Base-by-base conservation (phyloP, 306 rosid species). In the Malus sieversii region DNA sequence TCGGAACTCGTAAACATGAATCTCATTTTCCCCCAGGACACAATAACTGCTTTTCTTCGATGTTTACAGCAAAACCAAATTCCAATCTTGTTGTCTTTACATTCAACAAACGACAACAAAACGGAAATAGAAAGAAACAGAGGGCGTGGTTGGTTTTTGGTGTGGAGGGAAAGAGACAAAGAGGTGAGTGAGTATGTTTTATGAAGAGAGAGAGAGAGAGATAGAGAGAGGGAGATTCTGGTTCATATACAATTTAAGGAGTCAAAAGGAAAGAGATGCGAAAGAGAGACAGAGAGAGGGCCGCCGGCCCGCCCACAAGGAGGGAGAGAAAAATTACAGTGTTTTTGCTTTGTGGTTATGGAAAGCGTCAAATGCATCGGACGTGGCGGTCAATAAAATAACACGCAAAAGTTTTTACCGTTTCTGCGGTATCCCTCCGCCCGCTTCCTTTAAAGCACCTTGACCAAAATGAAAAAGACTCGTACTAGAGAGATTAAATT, bases 1-100 rank as follows among this genome's bases (percentile, higher is more conserved):
- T 75, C 84, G 79, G 33, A 71, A 72, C 61, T 77, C 75, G 86
- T 78, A 63, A 79, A 22, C 48, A 74, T 55, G 62, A 78, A 78
- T 33, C 53, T 82, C 93, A 88, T 85, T 25, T 78, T 75, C 27
- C 74, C 3, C 27, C 27, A 12, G 20, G 16, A 10, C 14, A 42
- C 53, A 46, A 33, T 42, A 3, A 18, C 33, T 32, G 20, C 32
- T 10, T 38, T 2, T 62, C 18, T 10, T 44, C 18, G 38, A 48
- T 70, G 74, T 18, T 4, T 27, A 9, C 60, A 20, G 63, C 29
- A 60, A 57, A 69, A 33, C 22, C 25, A 58, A 72, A 40, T 9
- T 42, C 45, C 64, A 40, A 73, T 44, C 4, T 30, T 19, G 30
- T 6, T n/a, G 63, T 15, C 62, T 46, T 46, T 48, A 8, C 35